These are phyloP conservation scores for Xylariaceae sp. DNA, from an alignment of 2,329 filamentous ascomycete genomes.

Conservation along the genomic window DNA sequence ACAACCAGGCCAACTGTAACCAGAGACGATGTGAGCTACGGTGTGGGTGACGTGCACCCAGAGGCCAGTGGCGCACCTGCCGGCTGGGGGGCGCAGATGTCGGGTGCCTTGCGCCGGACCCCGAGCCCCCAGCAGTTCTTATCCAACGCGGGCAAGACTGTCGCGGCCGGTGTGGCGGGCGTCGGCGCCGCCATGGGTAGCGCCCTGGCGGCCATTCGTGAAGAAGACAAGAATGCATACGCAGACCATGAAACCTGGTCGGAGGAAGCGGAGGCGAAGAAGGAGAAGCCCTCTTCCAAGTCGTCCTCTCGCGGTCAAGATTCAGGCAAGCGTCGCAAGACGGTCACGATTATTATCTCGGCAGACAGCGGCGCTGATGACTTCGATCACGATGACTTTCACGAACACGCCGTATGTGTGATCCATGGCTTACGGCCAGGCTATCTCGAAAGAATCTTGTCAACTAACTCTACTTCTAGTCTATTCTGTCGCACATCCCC, in stretches of 20 bases:
- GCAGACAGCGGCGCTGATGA: slow-evolving; percentile 65
- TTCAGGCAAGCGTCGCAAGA: slow-evolving; percentile 60
- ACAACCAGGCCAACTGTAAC: slow-evolving; percentile 39
- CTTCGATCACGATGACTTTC: slow-evolving; percentile 58
- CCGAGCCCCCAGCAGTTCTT: slow-evolving; percentile 87
- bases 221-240: slow-evolving; percentile 78
- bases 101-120: slow-evolving; percentile 75
- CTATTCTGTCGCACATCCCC: slow-evolving; percentile 85
- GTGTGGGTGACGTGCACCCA: slow-evolving; percentile 35
- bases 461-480: slow-evolving; percentile 45
- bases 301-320: slow-evolving; percentile 31
- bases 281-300: slow-evolving; percentile 39
- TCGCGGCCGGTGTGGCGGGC: slow-evolving; percentile 77
- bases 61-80: slow-evolving; percentile 36
- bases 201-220: slow-evolving; percentile 76
- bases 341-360: slow-evolving; percentile 84
- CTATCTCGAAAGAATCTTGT: background rate
- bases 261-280: slow-evolving; percentile 76
- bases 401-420: slow-evolving; percentile 75
- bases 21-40: slow-evolving; percentile 43
- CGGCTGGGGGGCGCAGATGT: slow-evolving; percentile 74
- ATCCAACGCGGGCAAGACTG: slow-evolving; percentile 76
- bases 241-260: slow-evolving; percentile 89
- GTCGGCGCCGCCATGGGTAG: slow-evolving; percentile 80
- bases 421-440: background rate